phyloP scores from a whole-genome alignment of 768 basidiomycete species.

The Harrya chromipes region DNA sequence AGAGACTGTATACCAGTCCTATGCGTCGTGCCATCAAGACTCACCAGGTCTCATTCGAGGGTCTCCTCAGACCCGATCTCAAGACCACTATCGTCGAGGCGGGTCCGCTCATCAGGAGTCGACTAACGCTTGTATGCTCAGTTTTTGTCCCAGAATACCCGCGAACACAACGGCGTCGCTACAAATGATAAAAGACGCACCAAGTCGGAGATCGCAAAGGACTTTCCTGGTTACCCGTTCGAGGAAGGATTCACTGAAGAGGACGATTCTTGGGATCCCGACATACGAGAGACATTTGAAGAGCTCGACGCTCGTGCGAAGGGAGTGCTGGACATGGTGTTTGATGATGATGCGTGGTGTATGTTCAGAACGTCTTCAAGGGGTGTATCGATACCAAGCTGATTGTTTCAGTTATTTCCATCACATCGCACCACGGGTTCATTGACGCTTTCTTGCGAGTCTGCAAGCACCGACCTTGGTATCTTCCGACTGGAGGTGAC shows the following conservation, averaged over 20 bases:
- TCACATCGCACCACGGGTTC: slow-evolving; percentile 64
- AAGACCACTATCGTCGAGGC: slow-evolving; percentile 46
- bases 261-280: slow-evolving; percentile 57
- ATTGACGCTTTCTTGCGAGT: slow-evolving; percentile 53
- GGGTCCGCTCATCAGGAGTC: neutral
- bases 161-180: slow-evolving; percentile 65
- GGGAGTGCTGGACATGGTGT: slow-evolving; percentile 53
- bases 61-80: slow-evolving; percentile 25
- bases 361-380: slow-evolving; percentile 22
- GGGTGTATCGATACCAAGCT: neutral
- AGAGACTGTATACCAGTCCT: slow-evolving; percentile 59
- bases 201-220: slow-evolving; percentile 42
- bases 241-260: slow-evolving; percentile 60
- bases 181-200: slow-evolving; percentile 66
- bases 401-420: slow-evolving; percentile 50
- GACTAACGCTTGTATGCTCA: neutral
- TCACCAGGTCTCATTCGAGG: slow-evolving; percentile 49
- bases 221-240: slow-evolving; percentile 51
- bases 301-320: slow-evolving; percentile 48
- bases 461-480: slow-evolving; percentile 43
- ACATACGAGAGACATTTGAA: slow-evolving; percentile 49
- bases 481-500: slow-evolving; percentile 63
- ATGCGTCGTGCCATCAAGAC: slow-evolving; percentile 61
- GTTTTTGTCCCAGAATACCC: slow-evolving; percentile 46
- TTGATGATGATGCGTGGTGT: slow-evolving; percentile 46